Conservation (phyloP, 2,329 filamentous ascomycete genomes). For the Cordyceps fumosorosea region DNA sequence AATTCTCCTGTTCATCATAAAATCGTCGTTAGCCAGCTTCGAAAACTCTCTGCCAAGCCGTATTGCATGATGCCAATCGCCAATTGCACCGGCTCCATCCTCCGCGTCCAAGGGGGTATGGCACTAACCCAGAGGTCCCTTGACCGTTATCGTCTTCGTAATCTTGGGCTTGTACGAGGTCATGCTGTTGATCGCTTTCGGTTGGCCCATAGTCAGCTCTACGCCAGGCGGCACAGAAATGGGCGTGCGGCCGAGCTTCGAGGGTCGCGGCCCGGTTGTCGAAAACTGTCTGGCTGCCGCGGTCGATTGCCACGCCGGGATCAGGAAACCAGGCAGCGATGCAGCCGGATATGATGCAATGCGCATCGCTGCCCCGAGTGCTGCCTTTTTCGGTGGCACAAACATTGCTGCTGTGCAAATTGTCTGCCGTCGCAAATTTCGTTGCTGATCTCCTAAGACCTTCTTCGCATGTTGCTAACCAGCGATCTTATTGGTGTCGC, state of each 20-base stretch:
- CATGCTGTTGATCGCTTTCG: slow-evolving; percentile 44
- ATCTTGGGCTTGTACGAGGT: slow-evolving; percentile 56
- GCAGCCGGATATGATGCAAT: slow-evolving; percentile 36
- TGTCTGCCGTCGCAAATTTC: slow-evolving; percentile 9
- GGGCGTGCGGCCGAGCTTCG: slow-evolving; percentile 79
- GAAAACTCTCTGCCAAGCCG: not conserved
- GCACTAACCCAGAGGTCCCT: slow-evolving; percentile 70
- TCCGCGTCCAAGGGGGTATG: not conserved
- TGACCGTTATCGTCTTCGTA: slow-evolving; percentile 64
- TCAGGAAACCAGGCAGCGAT: slow-evolving; percentile 64
- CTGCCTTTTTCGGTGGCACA: slow-evolving; percentile 54
- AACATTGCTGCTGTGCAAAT: slow-evolving; percentile 49
- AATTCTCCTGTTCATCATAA: slow-evolving; percentile 55
- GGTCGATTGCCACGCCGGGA: slow-evolving; percentile 58
- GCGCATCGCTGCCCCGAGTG: slow-evolving; percentile 48
- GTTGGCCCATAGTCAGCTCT: slow-evolving; percentile 63
- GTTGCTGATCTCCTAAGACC: not conserved
- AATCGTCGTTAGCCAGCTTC: slow-evolving; percentile 15
- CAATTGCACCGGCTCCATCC: not conserved
- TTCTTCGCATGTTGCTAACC: slow-evolving; percentile 3
- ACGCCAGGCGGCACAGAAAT: slow-evolving; percentile 81
- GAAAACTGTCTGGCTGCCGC: slow-evolving; percentile 50
- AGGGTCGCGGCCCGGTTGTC: slow-evolving; percentile 57
- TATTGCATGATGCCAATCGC: not conserved
- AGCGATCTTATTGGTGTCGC: slow-evolving; percentile 21